Base-by-base conservation (phyloP, 2,329 filamentous ascomycete genomes). In the Leptographium lundbergii region DNA sequence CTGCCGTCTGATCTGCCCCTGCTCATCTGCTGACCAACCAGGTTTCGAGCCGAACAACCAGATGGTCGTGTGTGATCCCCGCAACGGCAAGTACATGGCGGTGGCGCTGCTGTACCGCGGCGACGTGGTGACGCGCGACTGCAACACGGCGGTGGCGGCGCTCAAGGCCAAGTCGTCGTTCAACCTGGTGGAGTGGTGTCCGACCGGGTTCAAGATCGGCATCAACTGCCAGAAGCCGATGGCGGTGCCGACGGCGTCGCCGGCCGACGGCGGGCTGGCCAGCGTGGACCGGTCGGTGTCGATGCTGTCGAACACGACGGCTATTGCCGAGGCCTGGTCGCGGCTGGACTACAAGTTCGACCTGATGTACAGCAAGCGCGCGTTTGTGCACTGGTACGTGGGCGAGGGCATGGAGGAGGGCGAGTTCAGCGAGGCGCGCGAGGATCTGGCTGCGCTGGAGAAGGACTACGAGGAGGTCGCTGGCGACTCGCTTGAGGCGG, bases 351-450 rank as follows among this genome's bases (percentile, higher is more conserved):
- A 86, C 79, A 88, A 88, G 76, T 88, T 88, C 73, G 85, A 88
- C 67, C 84, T 88, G 67, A 88, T 88, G 85, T 87, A 88, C 79
- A 85, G 80, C 75, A 88, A 88, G 81, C 84, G 85, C 65, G 85
- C 85, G 61, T 88, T 88, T 67, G 85, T 88, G 53, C 85, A 88
- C 75, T 88, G 85, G 85, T 88, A 88, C 66, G 89, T 94, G 58
- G 89, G 89, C 65, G 89, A 94, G 76, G 89, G 89, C 75, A 94
- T 94, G 89, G 89, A 94, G 77, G 89, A 94, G 73, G 89, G 89
- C 67, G 89, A 94, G 74, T 94, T 94, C 77, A 88, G 85, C 63
- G 89, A 94, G 74, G 89, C 89, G 62, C 86, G 89, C 66, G 89
- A 94, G 77, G 89, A 94, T 71, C 78, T 94, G 62, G 89, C 89